These are phyloP conservation scores for Oryza officinalis DNA, from an alignment of 176 grass and related monocot species.

Conservation along the genomic window DNA sequence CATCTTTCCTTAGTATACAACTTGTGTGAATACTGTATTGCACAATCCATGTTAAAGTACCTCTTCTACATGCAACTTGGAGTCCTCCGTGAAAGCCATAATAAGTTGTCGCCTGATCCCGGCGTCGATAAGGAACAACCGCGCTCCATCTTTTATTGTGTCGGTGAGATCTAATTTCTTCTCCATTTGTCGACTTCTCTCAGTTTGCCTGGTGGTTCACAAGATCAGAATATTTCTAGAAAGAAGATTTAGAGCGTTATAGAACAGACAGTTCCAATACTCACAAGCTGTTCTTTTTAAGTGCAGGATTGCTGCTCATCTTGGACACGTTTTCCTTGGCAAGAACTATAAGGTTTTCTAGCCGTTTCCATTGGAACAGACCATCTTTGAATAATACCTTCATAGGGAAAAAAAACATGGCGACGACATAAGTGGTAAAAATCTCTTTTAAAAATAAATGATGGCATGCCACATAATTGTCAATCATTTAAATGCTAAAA, in stretches of 20 bases:
- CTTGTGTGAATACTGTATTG: background rate
- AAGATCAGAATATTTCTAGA: constrained; percentile 20
- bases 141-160: constrained; percentile 97
- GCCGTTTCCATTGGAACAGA: constrained; percentile 93
- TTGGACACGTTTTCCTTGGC: constrained; percentile 96
- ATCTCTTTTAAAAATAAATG: background rate
- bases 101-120: constrained; percentile 90
- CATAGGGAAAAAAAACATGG: constrained; percentile 14
- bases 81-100: constrained; percentile 95
- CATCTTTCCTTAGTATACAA: background rate
- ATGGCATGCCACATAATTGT: background rate
- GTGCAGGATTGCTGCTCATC: constrained; percentile 87
- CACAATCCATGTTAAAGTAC: constrained; percentile 42
- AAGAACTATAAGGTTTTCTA: constrained; percentile 98
- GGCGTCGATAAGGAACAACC: constrained; percentile 89
- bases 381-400: constrained; percentile 99
- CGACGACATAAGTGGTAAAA: background rate
- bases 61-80: constrained; percentile 95
- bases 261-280: constrained; percentile 24
- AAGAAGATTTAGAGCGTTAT: constrained; percentile 22
- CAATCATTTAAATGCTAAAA: too few species aligned
- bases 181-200: constrained; percentile 46
- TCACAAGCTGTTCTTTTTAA: constrained; percentile 67
- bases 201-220: constrained; percentile 54
- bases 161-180: constrained; percentile 90